Conservation (phyloP, 805 yeast genomes). For the Lipomyces mesembrius region DNA sequence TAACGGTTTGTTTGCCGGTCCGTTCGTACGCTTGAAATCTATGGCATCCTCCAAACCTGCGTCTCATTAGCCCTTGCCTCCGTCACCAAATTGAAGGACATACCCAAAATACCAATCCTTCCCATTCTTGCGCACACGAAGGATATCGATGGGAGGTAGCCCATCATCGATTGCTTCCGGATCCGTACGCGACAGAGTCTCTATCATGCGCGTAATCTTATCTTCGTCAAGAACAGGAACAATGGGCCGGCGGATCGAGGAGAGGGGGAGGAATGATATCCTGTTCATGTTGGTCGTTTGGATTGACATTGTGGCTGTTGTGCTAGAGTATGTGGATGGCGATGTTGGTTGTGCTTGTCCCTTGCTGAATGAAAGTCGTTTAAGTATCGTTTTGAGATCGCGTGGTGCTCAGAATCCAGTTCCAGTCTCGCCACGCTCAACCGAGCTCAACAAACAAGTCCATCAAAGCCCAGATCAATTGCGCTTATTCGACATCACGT, state of each 20-base stretch:
- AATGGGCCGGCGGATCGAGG: conserved; percentile 75
- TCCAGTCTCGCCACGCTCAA: neutral
- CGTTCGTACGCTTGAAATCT: conserved; percentile 84
- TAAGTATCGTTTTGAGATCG: too few species aligned
- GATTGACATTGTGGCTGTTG: conserved; percentile 50
- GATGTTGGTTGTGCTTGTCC: too few species aligned
- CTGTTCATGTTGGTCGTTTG: conserved; percentile 63
- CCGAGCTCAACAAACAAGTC: neutral
- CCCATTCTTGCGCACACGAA: conserved; percentile 68
- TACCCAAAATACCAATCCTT: conserved; percentile 53
- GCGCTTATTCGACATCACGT: neutral
- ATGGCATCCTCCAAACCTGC: conserved; percentile 82
- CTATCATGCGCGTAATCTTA: conserved; percentile 76
- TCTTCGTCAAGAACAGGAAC: conserved; percentile 78
- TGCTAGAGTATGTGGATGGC: too few species aligned
- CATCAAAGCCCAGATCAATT: neutral
- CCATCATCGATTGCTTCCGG: conserved; percentile 42
- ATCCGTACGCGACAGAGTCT: conserved; percentile 51
- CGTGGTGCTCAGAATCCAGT: too few species aligned
- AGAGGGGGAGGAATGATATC: conserved; percentile 64
- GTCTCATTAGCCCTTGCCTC: conserved; percentile 57
- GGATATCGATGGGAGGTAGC: conserved; percentile 77
- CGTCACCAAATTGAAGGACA: conserved; percentile 61
- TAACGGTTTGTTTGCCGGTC: conserved; percentile 56
- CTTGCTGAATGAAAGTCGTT: too few species aligned